Percentiles rank a stretch among this genome's conserved stretches.
These are phyloP conservation scores for Candida ortonii DNA, from an alignment of 805 yeast species.

Conservation along the genomic window DNA sequence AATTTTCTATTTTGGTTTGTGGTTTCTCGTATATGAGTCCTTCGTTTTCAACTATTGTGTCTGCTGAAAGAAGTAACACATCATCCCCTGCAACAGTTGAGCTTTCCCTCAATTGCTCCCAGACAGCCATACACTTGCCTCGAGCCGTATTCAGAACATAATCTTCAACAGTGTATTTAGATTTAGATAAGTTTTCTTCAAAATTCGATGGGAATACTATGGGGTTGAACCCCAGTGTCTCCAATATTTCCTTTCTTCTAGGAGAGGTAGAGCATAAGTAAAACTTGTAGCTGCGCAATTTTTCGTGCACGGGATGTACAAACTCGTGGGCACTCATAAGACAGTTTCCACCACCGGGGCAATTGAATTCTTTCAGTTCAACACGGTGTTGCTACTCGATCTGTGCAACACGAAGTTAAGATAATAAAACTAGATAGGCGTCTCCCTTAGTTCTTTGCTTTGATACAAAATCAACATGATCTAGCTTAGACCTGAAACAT, in stretches of 20 bases:
- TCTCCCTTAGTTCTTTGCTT: too few species aligned
- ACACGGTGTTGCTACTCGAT: too few species aligned
- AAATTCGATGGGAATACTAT: constrained; percentile 62
- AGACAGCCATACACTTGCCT: constrained; percentile 64
- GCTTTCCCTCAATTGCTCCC: constrained; percentile 43
- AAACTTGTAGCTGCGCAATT: constrained; percentile 32
- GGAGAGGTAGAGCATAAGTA: constrained; percentile 85
- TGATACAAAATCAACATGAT: too few species aligned
- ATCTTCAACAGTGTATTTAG: constrained; percentile 42
- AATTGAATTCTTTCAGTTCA: too few species aligned
- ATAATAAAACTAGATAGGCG: too few species aligned
- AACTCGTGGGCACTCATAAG: constrained; percentile 20
- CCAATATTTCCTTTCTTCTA: constrained; percentile 69
- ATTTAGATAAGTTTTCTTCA: constrained; percentile 71
- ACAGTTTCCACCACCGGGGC: too few species aligned
- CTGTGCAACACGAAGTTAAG: too few species aligned
- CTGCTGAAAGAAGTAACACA: constrained; percentile 58
- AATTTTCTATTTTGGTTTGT: constrained; percentile 45
- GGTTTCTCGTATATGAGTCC: constrained; percentile 81
- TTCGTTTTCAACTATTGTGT: constrained; percentile 66
- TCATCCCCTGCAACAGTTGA: constrained; percentile 12
- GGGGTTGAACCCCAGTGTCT: constrained; percentile 50
- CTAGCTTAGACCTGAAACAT: too few species aligned
- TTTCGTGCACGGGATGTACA: constrained; percentile 33
- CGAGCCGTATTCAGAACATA: constrained; percentile 73